Evolutionary conservation across 768 basidiomycete species (phyloP).

Genomic region (Trametes maxima): DNA sequence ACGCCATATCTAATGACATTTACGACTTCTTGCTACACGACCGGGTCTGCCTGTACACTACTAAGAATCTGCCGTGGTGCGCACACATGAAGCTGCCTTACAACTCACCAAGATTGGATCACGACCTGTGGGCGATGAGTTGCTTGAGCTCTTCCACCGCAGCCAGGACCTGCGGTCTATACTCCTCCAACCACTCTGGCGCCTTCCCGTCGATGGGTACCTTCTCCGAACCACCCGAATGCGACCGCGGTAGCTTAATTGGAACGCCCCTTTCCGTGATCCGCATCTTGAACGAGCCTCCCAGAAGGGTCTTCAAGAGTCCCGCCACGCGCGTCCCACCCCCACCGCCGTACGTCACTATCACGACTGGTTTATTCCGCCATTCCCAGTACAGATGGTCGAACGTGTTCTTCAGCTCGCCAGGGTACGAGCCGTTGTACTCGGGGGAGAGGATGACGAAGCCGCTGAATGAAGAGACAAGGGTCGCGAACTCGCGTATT

Average conservation of each 20-base stretch:
- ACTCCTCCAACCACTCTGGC: constrained; percentile 28
- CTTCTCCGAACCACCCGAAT: constrained; percentile 19
- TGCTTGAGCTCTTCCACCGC: constrained; percentile 25
- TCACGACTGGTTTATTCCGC: constrained; percentile 35
- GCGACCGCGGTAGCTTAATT: constrained; percentile 23
- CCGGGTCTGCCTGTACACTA: background rate
- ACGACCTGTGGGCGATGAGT: background rate
- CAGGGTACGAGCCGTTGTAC: constrained; percentile 45
- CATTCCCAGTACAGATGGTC: constrained; percentile 46
- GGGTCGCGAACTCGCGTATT: constrained; percentile 36
- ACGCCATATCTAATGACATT: constrained; percentile 1
- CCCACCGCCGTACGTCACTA: constrained; percentile 39
- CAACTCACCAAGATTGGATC: background rate
- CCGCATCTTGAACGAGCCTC: constrained; percentile 27
- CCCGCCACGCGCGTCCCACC: constrained; percentile 36
- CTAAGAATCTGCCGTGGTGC: background rate
- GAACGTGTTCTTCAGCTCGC: constrained; percentile 41
- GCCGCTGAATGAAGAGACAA: constrained; percentile 33
- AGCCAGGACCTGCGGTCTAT: constrained; percentile 16
- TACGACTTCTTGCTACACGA: background rate
- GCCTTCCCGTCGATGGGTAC: constrained; percentile 16
- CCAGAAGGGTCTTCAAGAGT: constrained; percentile 34
- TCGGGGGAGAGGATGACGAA: constrained; percentile 43
- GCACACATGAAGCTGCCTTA: background rate
- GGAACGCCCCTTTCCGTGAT: constrained; percentile 20